phyloP scores from a whole-genome alignment of 371 early-diverging fungal genomes.

The Mortierella sp. region DNA sequence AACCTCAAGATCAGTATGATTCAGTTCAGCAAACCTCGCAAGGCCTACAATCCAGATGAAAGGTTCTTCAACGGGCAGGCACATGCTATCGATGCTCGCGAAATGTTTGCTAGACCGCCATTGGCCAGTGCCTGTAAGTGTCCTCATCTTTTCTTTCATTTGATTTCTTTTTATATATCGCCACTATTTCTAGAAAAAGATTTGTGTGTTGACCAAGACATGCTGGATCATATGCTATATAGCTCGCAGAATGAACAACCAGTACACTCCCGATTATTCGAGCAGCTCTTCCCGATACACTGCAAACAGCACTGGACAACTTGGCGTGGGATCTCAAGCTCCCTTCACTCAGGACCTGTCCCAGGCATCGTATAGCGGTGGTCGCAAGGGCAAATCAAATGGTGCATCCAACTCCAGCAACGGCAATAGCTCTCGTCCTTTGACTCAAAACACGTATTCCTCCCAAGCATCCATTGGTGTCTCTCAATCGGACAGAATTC shows the following conservation, averaged over 20 bases:
- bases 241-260: conserved; percentile 65
- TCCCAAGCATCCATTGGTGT: conserved; percentile 57
- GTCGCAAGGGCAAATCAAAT: conserved; percentile 39
- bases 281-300: conserved; percentile 67
- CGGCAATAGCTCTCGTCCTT: conserved; percentile 31
- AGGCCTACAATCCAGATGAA: conserved; percentile 71
- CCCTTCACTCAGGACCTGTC: conserved; percentile 81
- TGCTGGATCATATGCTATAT: not conserved
- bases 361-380: conserved; percentile 64
- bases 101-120: conserved; percentile 74
- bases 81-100: conserved; percentile 76
- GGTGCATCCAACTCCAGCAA: conserved; percentile 10
- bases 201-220: not conserved
- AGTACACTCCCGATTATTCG: conserved; percentile 69
- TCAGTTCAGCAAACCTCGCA: conserved; percentile 85
- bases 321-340: conserved; percentile 73
- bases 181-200: not conserved
- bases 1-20: conserved; percentile 90
- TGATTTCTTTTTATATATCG: not conserved
- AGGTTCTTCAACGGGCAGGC: conserved; percentile 75
- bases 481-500: conserved; percentile 76
- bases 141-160: not conserved
- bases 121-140: conserved; percentile 63
- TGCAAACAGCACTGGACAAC: conserved; percentile 58
- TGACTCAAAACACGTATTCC: conserved; percentile 56